Base-by-base conservation (phyloP, 2,329 filamentous ascomycete species). In the Claviceps monticola region DNA sequence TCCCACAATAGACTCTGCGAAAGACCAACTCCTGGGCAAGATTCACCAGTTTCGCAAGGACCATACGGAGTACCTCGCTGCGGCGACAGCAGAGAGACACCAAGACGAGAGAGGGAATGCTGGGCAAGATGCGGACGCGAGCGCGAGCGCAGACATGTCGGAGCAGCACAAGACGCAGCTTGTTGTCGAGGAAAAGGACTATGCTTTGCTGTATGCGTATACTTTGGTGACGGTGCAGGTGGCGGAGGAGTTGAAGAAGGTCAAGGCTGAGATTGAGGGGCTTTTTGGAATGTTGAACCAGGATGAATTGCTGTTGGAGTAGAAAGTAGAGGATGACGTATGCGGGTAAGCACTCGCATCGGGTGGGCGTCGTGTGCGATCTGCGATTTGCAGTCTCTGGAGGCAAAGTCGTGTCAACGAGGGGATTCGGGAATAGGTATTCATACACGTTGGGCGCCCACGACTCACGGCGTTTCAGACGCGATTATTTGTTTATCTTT, bases 171-270 rank as follows among this genome's bases (percentile, higher is more conserved):
- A 26, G 17, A 38, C 13, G 9, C 37, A 17, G 34, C 64, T 72
- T 14, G 61, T 65, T 16, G 74, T 82, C 1, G 82, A 81, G 56
- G 86, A 90, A 64, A 79, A 80, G 56, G 93, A 98, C 63, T 97
- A 93, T 65, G 89, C 91, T 56, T 71, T 97, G 58, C 69, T 97
- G 44, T 98, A 97, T 69, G 90, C 91, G 17, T 98, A 95, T 69
- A 88, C 79, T 2, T 69, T 86, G 45, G 80, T 85, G 47, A 84
- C 82, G 7, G 75, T 79, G 44, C 80, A 84, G 65, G 75, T 86
- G 21, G 79, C 80, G 1, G 79, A 80, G 51, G 82, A 84, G 66
- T 67, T 86, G 45, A 73, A 75, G 62, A 73, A 73, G 43, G 76
- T 83, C 23, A 75, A 79, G 58, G 71, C 64, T 55, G 80, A 83